Evolutionary conservation across 1,139 yeast genomes (phyloP).

Genomic region (Candida glucosophila): DNA sequence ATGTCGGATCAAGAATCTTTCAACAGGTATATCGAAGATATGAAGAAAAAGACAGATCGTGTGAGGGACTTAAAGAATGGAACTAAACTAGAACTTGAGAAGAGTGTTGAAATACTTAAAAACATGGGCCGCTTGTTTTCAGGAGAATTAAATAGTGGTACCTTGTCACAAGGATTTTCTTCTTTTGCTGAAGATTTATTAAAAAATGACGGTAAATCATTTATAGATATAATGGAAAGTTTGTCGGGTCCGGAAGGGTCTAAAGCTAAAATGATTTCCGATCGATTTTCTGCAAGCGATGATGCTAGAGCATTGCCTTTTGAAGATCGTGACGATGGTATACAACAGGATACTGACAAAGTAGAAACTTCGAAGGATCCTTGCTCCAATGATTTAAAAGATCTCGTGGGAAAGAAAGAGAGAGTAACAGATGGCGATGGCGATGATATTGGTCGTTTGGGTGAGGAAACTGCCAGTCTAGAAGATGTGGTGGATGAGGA

Average conservation of each 20-base stretch:
- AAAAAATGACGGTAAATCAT: conserved; percentile 65
- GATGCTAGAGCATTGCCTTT: conserved; percentile 11
- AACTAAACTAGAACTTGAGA: conserved; percentile 20
- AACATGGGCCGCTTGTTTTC: conserved; percentile 17
- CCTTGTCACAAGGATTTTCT: conserved; percentile 31
- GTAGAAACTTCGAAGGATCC: conserved; percentile 3
- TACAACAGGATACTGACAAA: neutral
- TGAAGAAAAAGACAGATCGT: conserved; percentile 21
- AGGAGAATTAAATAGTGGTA: conserved; percentile 8
- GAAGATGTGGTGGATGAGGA: conserved; percentile 21
- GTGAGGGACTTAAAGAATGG: conserved; percentile 21
- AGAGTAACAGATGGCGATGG: conserved; percentile 16
- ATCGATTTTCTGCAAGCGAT: conserved; percentile 4
- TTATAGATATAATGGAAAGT: conserved; percentile 71
- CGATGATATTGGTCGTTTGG: conserved; percentile 16
- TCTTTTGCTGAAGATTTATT: conserved; percentile 72
- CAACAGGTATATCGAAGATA: conserved; percentile 11
- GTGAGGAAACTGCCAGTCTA: conserved; percentile 19
- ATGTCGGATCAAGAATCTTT: conserved; percentile 19
- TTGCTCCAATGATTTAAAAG: conserved; percentile 5
- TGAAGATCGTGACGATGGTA: conserved; percentile 14
- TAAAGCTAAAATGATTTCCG: conserved; percentile 32
- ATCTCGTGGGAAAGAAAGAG: conserved; percentile 11
- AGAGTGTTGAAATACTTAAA: conserved; percentile 19
- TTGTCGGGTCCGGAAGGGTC: conserved; percentile 52